These are phyloP conservation scores for Magnusiomyces clavatus DNA, from an alignment of 1,139 yeast species.

Conservation along the genomic window DNA sequence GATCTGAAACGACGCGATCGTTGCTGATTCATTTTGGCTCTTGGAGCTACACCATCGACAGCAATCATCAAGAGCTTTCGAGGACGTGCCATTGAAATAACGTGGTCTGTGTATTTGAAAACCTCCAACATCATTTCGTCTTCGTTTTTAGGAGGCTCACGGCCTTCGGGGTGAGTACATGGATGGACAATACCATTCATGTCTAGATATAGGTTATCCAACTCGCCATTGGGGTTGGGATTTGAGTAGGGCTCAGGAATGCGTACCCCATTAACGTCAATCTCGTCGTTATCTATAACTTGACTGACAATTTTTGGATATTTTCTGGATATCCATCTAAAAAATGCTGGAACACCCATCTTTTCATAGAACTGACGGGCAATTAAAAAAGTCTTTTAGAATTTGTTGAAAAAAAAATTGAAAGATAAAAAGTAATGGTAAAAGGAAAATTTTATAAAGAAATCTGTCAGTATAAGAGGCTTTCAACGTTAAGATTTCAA, in stretches of 20 bases:
- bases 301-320: constrained; percentile 93
- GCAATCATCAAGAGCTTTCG: constrained; percentile 85
- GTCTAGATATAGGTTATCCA: constrained; percentile 83
- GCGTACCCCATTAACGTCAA: constrained; percentile 46
- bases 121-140: constrained; percentile 92
- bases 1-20: constrained; percentile 94
- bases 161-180: constrained; percentile 92
- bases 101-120: constrained; percentile 83
- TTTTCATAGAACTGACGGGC: background rate
- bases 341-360: constrained; percentile 84
- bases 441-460: background rate
- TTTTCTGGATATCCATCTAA: constrained; percentile 89
- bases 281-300: constrained; percentile 67
- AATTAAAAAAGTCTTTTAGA: background rate
- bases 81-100: constrained; percentile 89
- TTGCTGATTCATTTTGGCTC: constrained; percentile 99
- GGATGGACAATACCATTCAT: constrained; percentile 99
- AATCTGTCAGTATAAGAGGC: background rate
- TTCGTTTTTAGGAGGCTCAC: constrained; percentile 89
- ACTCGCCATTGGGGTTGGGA: constrained; percentile 92
- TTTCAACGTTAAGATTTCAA: background rate
- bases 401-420: background rate
- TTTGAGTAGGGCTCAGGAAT: constrained; percentile 62
- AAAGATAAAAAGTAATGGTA: background rate
- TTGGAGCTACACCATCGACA: constrained; percentile 97